Percentiles rank a stretch among this genome's conserved stretches.
phyloP scores from a whole-genome alignment of 257 asterid genomes.

The Solanum ossicruentum region DNA sequence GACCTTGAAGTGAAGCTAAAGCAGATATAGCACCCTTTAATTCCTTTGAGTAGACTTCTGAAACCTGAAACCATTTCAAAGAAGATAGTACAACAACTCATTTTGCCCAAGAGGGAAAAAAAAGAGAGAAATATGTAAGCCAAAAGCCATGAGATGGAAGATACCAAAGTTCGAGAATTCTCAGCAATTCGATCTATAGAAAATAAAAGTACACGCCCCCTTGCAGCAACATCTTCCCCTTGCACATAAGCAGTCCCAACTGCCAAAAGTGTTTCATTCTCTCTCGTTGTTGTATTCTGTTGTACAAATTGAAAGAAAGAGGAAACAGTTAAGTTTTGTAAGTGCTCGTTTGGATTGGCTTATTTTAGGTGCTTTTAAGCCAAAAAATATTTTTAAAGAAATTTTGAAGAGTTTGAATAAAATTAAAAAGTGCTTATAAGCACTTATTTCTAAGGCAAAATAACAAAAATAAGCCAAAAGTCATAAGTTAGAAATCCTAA shows the following conservation, averaged over 20 bases:
- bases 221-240: slow-evolving; percentile 99
- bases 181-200: slow-evolving; percentile 65
- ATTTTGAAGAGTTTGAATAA: too few species aligned
- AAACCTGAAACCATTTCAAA: slow-evolving; percentile 42
- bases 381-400: too few species aligned
- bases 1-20: slow-evolving; percentile 90
- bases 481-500: too few species aligned
- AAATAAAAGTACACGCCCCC: slow-evolving; percentile 87
- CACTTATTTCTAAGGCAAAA: too few species aligned
- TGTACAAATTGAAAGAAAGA: not conserved
- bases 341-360: not conserved
- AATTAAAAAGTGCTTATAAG: too few species aligned
- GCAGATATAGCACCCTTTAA: slow-evolving; percentile 99
- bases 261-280: slow-evolving; percentile 84
- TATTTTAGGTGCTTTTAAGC: too few species aligned
- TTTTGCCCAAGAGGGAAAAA: not conserved
- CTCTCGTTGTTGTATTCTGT: slow-evolving; percentile 75
- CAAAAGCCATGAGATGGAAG: not conserved
- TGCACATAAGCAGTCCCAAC: slow-evolving; percentile 95
- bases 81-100: slow-evolving; percentile 2
- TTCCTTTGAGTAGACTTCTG: slow-evolving; percentile 87
- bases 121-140: not conserved
- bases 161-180: slow-evolving; percentile 52
- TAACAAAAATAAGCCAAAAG: too few species aligned
- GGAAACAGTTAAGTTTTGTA: not conserved